Conservation (phyloP, 176 grass and related monocot species). For the Guadua angustifolia region DNA sequence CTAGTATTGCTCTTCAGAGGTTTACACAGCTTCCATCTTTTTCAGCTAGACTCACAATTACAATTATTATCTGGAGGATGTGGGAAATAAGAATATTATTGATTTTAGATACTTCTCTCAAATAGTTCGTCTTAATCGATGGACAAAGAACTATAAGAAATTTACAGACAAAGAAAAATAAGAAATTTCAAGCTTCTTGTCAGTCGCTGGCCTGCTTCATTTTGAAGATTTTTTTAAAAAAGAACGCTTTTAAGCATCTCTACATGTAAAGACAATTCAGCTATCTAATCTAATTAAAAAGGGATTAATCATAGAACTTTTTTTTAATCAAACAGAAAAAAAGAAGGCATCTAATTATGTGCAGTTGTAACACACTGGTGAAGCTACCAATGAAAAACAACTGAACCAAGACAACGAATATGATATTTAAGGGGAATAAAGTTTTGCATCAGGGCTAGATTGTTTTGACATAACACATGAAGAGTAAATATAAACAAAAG, state of each 20-base stretch:
- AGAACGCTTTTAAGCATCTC: background rate
- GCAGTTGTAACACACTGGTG: background rate
- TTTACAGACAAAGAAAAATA: background rate
- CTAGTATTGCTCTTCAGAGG: background rate
- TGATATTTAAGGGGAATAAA: background rate
- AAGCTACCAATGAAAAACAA: background rate
- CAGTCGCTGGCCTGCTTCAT: background rate
- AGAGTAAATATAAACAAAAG: slow-evolving; percentile 30
- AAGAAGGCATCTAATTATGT: background rate
- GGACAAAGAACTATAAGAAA: background rate
- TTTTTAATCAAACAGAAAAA: background rate
- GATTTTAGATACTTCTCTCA: too few relatives aligned
- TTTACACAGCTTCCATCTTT: background rate
- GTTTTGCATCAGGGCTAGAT: slow-evolving; percentile 24
- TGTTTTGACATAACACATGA: slow-evolving; percentile 28
- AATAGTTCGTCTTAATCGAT: background rate
- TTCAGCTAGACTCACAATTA: background rate
- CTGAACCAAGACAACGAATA: background rate
- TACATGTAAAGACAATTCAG: background rate
- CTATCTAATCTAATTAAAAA: background rate
- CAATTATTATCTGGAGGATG: background rate
- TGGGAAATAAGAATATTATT: background rate
- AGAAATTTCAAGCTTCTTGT: background rate
- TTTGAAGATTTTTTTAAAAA: too few relatives aligned
- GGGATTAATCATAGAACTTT: background rate